A percentile compares a stretch with the other conserved stretches of the same genome.
Evolutionary conservation across 2,329 filamentous ascomycete genomes (phyloP).

Genomic region (Thermothelomyces thermophilus): DNA sequence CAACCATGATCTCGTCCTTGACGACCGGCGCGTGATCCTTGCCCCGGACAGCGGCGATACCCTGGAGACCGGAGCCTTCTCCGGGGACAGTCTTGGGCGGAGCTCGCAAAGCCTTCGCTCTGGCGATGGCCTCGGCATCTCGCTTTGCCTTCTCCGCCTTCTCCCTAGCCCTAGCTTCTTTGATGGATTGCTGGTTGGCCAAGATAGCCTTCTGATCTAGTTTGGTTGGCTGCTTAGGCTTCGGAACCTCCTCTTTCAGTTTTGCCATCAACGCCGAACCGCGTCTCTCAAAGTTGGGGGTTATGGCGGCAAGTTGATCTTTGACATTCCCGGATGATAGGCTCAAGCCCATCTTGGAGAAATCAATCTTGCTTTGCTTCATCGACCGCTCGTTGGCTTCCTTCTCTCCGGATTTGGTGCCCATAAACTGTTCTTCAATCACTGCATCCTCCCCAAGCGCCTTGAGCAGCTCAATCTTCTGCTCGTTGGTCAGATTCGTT

Average conservation of each 20-base stretch:
- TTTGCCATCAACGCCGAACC: slow-evolving; percentile 35
- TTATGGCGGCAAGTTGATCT: slow-evolving; percentile 42
- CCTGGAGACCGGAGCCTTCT: slow-evolving; percentile 71
- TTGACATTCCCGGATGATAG: slow-evolving; percentile 32
- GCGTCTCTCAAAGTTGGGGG: slow-evolving; percentile 38
- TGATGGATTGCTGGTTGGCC: slow-evolving; percentile 50
- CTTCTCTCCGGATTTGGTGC: slow-evolving; percentile 33
- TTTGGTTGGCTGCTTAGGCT: slow-evolving; percentile 34
- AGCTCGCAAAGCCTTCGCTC: slow-evolving; percentile 55
- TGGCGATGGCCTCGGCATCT: slow-evolving; percentile 65
- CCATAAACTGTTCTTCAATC: slow-evolving; percentile 45
- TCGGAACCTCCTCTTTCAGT: slow-evolving; percentile 41
- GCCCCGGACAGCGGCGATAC: slow-evolving; percentile 61
- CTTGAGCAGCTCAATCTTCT: slow-evolving; percentile 74
- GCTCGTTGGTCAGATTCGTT: slow-evolving; percentile 73
- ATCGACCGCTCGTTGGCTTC: slow-evolving; percentile 34
- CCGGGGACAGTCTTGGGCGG: slow-evolving; percentile 53
- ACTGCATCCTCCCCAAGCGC: slow-evolving; percentile 52
- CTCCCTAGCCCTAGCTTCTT: slow-evolving; percentile 66
- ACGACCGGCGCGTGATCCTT: slow-evolving; percentile 65
- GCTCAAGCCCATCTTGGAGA: slow-evolving; percentile 46
- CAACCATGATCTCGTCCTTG: slow-evolving; percentile 86
- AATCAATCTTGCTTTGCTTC: slow-evolving; percentile 57
- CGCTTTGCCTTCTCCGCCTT: slow-evolving; percentile 67
- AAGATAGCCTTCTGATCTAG: slow-evolving; percentile 34